phyloP scores from a whole-genome alignment of 176 grass and related monocot species.

The Panicum miliaceum region DNA sequence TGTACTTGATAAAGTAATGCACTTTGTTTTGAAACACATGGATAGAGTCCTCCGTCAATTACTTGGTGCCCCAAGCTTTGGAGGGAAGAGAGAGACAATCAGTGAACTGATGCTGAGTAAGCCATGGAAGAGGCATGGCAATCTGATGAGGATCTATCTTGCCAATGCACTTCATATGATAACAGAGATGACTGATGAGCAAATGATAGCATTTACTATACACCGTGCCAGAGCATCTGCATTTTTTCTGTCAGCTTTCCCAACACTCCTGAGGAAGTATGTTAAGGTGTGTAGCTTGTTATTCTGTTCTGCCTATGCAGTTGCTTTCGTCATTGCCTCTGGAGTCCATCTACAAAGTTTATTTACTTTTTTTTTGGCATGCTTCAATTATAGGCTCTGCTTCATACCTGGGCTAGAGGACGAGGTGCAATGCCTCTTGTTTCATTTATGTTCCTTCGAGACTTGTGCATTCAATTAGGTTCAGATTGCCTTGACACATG shows the following conservation, averaged over 20 bases:
- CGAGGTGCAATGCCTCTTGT: conserved; percentile 73
- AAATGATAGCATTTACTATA: conserved; percentile 63
- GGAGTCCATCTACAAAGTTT: conserved; percentile 23
- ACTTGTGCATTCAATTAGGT: conserved; percentile 88
- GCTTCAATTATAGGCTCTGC: conserved; percentile 64
- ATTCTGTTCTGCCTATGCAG: conserved; percentile 24
- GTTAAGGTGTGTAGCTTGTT: conserved; percentile 66
- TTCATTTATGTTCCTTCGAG: conserved; percentile 91
- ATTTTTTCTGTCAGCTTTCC: conserved; percentile 86
- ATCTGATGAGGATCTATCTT: conserved; percentile 91
- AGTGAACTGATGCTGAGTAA: conserved; percentile 66
- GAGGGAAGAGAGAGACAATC: conserved; percentile 84
- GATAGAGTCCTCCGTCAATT: conserved; percentile 73
- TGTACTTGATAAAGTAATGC: conserved; percentile 95
- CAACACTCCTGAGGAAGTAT: conserved; percentile 90
- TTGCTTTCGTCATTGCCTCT: conserved; percentile 23
- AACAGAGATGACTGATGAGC: conserved; percentile 96
- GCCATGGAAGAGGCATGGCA: conserved; percentile 75
- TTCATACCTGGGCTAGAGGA: conserved; percentile 90
- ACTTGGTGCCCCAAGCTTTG: conserved; percentile 69
- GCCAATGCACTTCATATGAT: conserved; percentile 86
- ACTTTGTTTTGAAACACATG: conserved; percentile 90
- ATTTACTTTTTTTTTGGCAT: conserved; percentile 24
- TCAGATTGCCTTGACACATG: conserved; percentile 84
- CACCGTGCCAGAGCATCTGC: conserved; percentile 84